Conservation (phyloP, 179 eudicot species). For the Amaranthus tricolor region DNA sequence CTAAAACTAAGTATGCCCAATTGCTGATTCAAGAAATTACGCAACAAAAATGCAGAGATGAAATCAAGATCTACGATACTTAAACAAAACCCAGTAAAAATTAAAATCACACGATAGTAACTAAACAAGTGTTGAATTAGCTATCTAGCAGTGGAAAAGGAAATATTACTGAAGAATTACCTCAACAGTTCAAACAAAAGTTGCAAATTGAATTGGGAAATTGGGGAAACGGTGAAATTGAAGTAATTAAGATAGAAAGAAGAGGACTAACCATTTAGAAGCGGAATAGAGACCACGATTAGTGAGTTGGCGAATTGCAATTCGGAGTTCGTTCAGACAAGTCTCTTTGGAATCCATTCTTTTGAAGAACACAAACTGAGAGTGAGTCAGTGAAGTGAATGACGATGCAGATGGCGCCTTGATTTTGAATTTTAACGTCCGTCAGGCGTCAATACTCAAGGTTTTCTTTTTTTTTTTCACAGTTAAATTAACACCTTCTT, state of each 20-base stretch:
- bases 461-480: no score
- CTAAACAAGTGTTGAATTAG: background rate
- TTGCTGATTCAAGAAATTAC: background rate
- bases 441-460: no score
- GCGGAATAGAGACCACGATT: conserved; percentile 91
- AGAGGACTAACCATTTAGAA: conserved; percentile 63
- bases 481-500: no score
- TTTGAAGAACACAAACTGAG: background rate
- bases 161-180: conserved; percentile 4
- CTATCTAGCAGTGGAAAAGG: no score
- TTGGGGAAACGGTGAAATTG: background rate
- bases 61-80: conserved; percentile 8
- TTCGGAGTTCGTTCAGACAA: conserved; percentile 82
- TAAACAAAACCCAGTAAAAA: conserved; percentile 12
- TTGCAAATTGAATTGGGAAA: conserved; percentile 1
- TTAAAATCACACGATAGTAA: background rate
- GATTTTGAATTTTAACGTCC: background rate
- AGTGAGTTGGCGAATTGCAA: conserved; percentile 81
- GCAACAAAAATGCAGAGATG: background rate
- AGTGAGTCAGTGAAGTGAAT: background rate
- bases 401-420: conserved; percentile 7
- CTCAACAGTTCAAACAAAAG: background rate
- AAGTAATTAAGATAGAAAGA: background rate
- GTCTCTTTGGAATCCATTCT: conserved; percentile 60
- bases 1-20: background rate